Evolutionary conservation across 202 grass and related monocot species (phyloP), one percentile per base, ranked within the genome.

Genomic region (Dendrocalamus latiflorus): DNA sequence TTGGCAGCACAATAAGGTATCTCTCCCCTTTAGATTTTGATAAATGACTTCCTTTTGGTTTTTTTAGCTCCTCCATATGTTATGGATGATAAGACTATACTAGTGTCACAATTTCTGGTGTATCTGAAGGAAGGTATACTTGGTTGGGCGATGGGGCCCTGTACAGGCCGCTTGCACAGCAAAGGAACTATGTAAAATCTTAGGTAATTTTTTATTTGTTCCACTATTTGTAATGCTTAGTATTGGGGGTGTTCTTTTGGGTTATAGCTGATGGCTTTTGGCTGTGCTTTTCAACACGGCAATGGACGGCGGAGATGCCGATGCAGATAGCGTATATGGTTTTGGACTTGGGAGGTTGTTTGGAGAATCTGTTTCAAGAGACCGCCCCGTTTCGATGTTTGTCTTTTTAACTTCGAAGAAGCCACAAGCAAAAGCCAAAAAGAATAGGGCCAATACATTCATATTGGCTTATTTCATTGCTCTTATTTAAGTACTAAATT

Each of bases 141-240:
- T 94, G 81, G 90, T 93, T 38, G 95, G 95, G 66, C 83, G 95
- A 80, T 80, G 89, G 70, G 95, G 92, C n/a, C 92, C 95, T 42
- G 92, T 93, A 71, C 95, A 98, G 76, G 90, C 90, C 76, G 92
- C 90, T 68, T 98, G 92, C 90, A 98, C 95, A 34, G 95, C 92
- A 71, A 94, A 94, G 64, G 92, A 98, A 64, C 41, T 98, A 60
- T 90, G 92, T 86, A 90, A 98, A 91, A 94, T 93, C 88, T 65
- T 98, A 47, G 92, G 95, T 94, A 83, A 24, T 55, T 55, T 76
- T 38, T 59, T 26, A 37, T 53, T 65, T 86, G 47, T 81, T 59
- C 10, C 33, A 67, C 48, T 63, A 18, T 18, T 69, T 86, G 15
- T 74, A 63, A 24, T 41, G 38, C 28, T 71, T 82, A 15, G 22